Evolutionary conservation across 169 alveolate species (phyloP), one percentile per base, ranked within the genome.

Genomic region (Perkinsus chesapeaki): DNA sequence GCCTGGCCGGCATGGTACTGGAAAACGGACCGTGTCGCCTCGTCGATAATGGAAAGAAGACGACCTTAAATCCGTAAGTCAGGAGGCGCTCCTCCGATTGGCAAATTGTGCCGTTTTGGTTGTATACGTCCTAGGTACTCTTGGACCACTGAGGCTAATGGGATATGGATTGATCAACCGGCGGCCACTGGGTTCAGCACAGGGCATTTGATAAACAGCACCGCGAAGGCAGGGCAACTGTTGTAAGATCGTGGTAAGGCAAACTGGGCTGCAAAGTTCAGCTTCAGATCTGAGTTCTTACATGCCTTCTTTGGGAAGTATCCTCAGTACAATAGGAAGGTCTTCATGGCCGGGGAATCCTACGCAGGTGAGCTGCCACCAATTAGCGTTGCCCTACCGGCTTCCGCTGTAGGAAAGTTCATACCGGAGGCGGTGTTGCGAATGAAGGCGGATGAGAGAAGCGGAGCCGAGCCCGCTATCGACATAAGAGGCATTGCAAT

Each of bases 121-220:
- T 39, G 73, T 37, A n/a, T n/a, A n/a, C n/a, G n/a, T 34, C 96
- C 96, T 93, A 95, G 93, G 36, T 94, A 95, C 48, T 93, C 98
- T 39, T 97, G 98, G 98, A 96, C 96, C 92, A 95, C 92, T 37
- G 94, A 94, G 47, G 94, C 96, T 0, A 96, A 96, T 91, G 60
- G 96, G 34, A 92, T 97, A 47, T 96, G 94, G 92, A 93, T 97
- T 39, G 98, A 97, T 91, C 93, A 95, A 37, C 98, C 98, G 0
- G 96, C 97, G 43, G 98, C 97, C 73, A 97, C 96, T 9, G 98
- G 98, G 3, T 97, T 94, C 93, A 60, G 82, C 82, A 60, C 82
- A 3, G 82, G 82, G 82, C 82, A 27, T 1, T 16, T 60, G 82
- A 60, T 60, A 60, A 60, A 34, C 36, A 20, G 37, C 31, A 60